Percentiles rank a stretch among this genome's conserved stretches.
Conservation (phyloP, 148 eudicot genomes). For the Hydrangea macrophylla region DNA sequence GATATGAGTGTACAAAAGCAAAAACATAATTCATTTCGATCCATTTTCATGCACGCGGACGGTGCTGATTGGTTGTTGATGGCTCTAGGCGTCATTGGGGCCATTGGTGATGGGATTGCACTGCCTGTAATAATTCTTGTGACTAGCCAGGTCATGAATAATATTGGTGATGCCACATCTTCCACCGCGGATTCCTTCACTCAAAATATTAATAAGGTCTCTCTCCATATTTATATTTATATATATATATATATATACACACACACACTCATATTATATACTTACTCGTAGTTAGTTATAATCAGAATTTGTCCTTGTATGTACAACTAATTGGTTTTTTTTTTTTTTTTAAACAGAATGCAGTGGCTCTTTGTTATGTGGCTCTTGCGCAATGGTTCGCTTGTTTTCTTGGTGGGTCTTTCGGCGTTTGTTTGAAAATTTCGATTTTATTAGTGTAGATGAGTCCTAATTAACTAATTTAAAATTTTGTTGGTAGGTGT, state of each 20-base stretch:
- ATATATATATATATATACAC: neutral
- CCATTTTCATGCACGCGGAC: slow-evolving; percentile 78
- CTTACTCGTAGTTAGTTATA: no score
- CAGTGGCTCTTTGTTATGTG: slow-evolving; percentile 48
- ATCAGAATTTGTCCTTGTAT: no score
- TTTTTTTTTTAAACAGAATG: slow-evolving; percentile 45
- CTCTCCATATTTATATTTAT: no score
- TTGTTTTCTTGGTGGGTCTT: slow-evolving; percentile 74
- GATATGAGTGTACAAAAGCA: slow-evolving; percentile 18
- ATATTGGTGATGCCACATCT: slow-evolving; percentile 37
- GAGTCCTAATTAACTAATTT: no score
- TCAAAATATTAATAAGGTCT: slow-evolving; percentile 53
- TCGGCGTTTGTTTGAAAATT: no score
- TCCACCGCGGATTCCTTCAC: slow-evolving; percentile 24
- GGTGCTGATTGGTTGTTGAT: slow-evolving; percentile 52
- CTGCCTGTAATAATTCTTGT: slow-evolving; percentile 46
- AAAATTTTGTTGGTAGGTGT: no score
- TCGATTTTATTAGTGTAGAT: no score
- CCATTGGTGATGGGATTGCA: slow-evolving; percentile 63
- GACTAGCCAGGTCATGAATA: slow-evolving; percentile 60
- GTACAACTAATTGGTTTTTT: slow-evolving; percentile 1
- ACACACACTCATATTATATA: neutral
- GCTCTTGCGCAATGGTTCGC: slow-evolving; percentile 62
- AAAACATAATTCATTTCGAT: slow-evolving; percentile 38
- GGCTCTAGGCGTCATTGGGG: slow-evolving; percentile 59